phyloP scores from a whole-genome alignment of 192 early-diverging fungal species.

The Diversispora epigaea region DNA sequence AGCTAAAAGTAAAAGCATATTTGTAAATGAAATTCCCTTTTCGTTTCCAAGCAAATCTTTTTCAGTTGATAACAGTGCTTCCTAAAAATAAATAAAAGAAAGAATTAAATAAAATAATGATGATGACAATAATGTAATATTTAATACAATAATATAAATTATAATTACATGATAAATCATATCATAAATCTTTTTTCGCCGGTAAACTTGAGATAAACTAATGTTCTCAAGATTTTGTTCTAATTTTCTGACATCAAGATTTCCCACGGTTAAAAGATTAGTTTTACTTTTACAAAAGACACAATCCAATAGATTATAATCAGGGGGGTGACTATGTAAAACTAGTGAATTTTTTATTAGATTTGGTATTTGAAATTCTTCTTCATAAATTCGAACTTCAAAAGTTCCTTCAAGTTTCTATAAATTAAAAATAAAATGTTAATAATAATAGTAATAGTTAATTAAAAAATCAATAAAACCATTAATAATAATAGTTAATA shows the following conservation, averaged over 20 bases:
- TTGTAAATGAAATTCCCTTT: constrained; percentile 47
- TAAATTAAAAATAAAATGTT: neutral
- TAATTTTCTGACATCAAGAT: constrained; percentile 33
- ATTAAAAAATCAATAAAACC: neutral
- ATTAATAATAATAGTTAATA: constrained; percentile 7
- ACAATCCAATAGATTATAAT: constrained; percentile 1
- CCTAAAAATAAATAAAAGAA: constrained; percentile 17
- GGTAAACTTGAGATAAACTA: constrained; percentile 34
- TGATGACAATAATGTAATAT: neutral
- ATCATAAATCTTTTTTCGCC: constrained; percentile 37
- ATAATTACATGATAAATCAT: constrained; percentile 40
- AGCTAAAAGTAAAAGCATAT: constrained; percentile 57
- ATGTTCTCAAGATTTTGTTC: constrained; percentile 33
- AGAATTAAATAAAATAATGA: too few species aligned
- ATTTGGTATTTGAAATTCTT: constrained; percentile 44
- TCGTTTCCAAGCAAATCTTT: constrained; percentile 22
- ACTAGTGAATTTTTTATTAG: constrained; percentile 33
- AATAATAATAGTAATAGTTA: neutral
- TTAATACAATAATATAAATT: neutral
- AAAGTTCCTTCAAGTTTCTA: constrained; percentile 56
- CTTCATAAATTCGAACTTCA: constrained; percentile 49
- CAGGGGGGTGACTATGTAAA: neutral
- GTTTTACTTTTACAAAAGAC: neutral
- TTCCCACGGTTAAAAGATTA: neutral
- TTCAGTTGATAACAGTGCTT: constrained; percentile 27